phyloP scores from a whole-genome alignment of 75 land plant genomes.

The Cupressus sempervirens region DNA sequence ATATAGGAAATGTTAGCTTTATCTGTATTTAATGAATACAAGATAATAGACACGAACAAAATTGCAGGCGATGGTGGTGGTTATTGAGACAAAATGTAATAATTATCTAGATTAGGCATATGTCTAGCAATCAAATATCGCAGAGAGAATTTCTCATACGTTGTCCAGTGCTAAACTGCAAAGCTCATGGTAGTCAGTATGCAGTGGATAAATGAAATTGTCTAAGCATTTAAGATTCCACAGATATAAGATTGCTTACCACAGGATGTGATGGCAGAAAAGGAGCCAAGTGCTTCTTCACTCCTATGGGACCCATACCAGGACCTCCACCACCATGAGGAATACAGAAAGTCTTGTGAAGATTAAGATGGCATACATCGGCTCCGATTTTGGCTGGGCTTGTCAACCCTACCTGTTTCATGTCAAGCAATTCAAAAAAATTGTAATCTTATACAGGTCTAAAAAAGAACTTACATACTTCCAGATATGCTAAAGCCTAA shows the following conservation, averaged over 20 bases:
- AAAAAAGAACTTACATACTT: background rate
- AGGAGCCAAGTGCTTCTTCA: constrained; percentile 45
- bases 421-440: background rate
- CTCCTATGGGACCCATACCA: constrained; percentile 52
- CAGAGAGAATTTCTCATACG: background rate
- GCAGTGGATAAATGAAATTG: background rate
- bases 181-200: background rate
- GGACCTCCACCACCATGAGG: constrained; percentile 61
- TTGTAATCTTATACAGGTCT: background rate
- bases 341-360: constrained; percentile 53
- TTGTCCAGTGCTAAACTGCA: background rate
- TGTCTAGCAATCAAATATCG: background rate
- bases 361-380: constrained; percentile 51
- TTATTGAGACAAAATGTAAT: background rate
- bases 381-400: constrained; percentile 50
- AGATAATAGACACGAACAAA: background rate
- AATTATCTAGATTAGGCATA: background rate
- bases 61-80: background rate
- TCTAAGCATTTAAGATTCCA: background rate
- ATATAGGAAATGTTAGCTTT: background rate
- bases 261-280: constrained; percentile 50
- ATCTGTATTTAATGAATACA: background rate
- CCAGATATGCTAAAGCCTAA: background rate
- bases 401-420: constrained; percentile 40
- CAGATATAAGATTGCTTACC: constrained; percentile 39